Conservation (phyloP, 1,139 yeast species). For the Debaryomycetaceae sp. region DNA sequence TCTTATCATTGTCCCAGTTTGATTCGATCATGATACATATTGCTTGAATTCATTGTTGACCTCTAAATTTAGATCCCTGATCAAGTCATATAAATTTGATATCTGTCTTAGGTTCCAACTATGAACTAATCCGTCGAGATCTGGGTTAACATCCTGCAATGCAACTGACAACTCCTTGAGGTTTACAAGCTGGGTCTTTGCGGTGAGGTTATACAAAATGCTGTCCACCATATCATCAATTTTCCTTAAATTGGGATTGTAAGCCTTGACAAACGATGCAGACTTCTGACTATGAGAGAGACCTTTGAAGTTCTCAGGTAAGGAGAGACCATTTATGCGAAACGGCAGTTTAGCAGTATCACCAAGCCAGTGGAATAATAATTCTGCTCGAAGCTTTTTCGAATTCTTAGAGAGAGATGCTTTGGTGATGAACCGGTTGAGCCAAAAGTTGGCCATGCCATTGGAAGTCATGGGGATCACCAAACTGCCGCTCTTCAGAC, state of each 20-base stretch:
- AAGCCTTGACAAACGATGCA: background rate
- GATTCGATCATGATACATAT: no score
- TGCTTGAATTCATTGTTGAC: constrained; percentile 5
- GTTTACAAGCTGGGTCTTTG: constrained; percentile 20
- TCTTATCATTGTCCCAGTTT: no score
- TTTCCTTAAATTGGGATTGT: constrained; percentile 13
- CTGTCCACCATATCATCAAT: constrained; percentile 42
- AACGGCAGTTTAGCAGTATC: constrained; percentile 4
- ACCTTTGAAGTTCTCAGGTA: constrained; percentile 4
- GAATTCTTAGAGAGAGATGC: constrained; percentile 16
- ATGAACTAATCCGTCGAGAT: constrained; percentile 10
- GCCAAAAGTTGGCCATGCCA: constrained; percentile 36
- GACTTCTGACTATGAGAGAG: constrained; percentile 1
- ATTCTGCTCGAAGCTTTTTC: constrained; percentile 18
- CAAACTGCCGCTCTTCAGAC: constrained; percentile 2
- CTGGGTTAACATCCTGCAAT: constrained; percentile 4
- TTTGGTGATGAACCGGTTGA: constrained; percentile 30
- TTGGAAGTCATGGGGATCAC: constrained; percentile 34
- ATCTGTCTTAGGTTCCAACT: constrained; percentile 9
- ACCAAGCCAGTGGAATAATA: constrained; percentile 16
- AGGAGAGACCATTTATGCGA: constrained; percentile 1
- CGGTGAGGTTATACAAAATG: constrained; percentile 31
- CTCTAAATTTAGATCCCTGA: constrained; percentile 8
- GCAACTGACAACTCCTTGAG: constrained; percentile 6
- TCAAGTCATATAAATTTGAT: constrained; percentile 9